phyloP scores from a whole-genome alignment of 2,329 filamentous ascomycete species.

The Phoma herbarum region DNA sequence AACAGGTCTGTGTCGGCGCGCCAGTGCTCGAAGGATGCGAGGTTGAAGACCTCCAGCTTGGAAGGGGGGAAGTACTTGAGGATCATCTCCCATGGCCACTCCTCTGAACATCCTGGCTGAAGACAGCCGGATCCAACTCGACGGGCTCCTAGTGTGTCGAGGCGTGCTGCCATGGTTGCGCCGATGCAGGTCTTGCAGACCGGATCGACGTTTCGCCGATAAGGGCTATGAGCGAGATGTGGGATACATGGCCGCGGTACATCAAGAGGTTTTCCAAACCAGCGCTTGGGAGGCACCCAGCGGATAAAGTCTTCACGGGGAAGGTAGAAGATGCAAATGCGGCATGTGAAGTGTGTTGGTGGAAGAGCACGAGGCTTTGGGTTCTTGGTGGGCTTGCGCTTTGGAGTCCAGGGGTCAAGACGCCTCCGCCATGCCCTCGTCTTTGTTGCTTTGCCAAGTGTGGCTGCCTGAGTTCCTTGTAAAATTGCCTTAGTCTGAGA shows the following conservation, averaged over 20 bases:
- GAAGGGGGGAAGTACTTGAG: constrained; percentile 32
- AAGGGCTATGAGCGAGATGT: constrained; percentile 35
- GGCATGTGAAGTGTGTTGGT: constrained; percentile 3
- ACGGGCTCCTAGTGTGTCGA: constrained; percentile 35
- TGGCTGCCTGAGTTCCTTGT: not conserved
- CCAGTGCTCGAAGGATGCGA: constrained; percentile 37
- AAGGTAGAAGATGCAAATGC: constrained; percentile 35
- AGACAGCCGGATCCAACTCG: constrained; percentile 33
- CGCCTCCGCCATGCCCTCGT: constrained; percentile 11
- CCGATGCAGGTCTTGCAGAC: constrained; percentile 43
- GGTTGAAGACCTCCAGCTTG: constrained; percentile 36
- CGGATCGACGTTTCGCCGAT: constrained; percentile 29
- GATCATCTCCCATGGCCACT: constrained; percentile 33
- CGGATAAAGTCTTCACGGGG: constrained; percentile 28
- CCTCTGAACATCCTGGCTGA: constrained; percentile 30
- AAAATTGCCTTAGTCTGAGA: constrained; percentile 18
- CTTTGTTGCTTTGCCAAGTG: not conserved
- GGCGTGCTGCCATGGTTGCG: constrained; percentile 29
- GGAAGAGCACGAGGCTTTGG: constrained; percentile 16
- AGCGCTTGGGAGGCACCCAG: constrained; percentile 25
- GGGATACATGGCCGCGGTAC: constrained; percentile 32
- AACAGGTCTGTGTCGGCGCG: constrained; percentile 21
- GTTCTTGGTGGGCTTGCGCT: constrained; percentile 28
- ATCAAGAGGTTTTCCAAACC: constrained; percentile 1
- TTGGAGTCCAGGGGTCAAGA: constrained; percentile 36